Evolutionary conservation across 2,329 filamentous ascomycete genomes (phyloP).

Genomic region (Apiospora pterosperma): DNA sequence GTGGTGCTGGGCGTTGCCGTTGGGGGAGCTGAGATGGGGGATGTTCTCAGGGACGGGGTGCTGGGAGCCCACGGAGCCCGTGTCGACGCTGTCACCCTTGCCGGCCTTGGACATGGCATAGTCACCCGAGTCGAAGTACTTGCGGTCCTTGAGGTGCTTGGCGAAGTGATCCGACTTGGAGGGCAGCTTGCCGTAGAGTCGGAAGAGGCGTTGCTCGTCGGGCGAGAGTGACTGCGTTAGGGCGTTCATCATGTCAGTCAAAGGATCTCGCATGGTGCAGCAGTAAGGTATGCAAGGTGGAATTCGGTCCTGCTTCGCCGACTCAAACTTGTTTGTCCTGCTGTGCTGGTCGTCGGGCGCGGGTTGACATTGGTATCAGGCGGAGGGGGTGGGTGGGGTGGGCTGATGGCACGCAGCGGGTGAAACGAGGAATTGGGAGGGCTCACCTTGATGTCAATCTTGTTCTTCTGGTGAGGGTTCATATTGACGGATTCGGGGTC

Average conservation of each 20-base stretch:
- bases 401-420: constrained; percentile 10
- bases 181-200: constrained; percentile 95
- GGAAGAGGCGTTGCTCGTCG: constrained; percentile 95
- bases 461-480: constrained; percentile 98
- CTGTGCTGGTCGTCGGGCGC: not conserved
- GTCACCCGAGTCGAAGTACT: constrained; percentile 96
- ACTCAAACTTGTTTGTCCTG: not conserved
- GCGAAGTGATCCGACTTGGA: constrained; percentile 94
- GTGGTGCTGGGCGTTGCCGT: constrained; percentile 75
- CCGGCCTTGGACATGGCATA: constrained; percentile 96
- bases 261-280: not conserved
- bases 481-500: constrained; percentile 45
- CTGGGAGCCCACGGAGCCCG: constrained; percentile 89
- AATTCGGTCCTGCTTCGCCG: not conserved
- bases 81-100: constrained; percentile 90
- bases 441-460: constrained; percentile 91
- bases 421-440: constrained; percentile 12
- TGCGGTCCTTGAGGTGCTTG: constrained; percentile 98
- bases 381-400: not conserved
- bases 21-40: constrained; percentile 75
- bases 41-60: constrained; percentile 96
- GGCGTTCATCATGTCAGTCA: constrained; percentile 8
- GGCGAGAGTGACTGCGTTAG: constrained; percentile 73
- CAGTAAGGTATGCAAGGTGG: not conserved
- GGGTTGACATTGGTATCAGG: constrained; percentile 7